Percentiles rank a stretch among this genome's conserved stretches.
phyloP scores from a whole-genome alignment of 371 early-diverging fungal genomes.

The Entomophthora muscae region DNA sequence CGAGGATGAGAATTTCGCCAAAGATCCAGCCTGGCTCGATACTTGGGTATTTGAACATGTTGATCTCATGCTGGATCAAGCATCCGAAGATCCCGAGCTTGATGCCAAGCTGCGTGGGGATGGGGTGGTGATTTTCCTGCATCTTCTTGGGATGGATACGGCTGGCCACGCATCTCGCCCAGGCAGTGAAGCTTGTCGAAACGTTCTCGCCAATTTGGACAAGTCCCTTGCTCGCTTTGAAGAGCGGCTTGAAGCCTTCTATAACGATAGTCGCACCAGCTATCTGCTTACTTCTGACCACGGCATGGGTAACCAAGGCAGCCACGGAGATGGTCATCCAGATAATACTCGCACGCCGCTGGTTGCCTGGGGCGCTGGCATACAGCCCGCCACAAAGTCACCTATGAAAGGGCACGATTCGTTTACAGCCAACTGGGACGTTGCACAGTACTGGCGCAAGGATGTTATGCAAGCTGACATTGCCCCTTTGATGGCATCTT shows the following conservation, averaged over 20 bases:
- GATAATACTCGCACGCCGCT: constrained; percentile 87
- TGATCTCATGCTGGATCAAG: constrained; percentile 27
- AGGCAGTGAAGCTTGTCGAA: constrained; percentile 56
- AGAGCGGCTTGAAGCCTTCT: constrained; percentile 48
- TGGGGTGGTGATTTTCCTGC: constrained; percentile 75
- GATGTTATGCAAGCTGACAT: constrained; percentile 90
- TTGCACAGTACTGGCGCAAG: constrained; percentile 32
- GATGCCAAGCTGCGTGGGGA: constrained; percentile 22
- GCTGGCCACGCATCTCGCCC: constrained; percentile 87
- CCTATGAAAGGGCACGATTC: constrained; percentile 28
- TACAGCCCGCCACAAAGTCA: constrained; percentile 19
- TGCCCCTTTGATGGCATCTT: constrained; percentile 83
- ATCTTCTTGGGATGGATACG: constrained; percentile 84
- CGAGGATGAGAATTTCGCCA: constrained; percentile 77
- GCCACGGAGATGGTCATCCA: constrained; percentile 90
- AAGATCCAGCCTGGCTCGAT: constrained; percentile 71
- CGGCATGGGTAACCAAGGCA: constrained; percentile 85
- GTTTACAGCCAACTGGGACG: constrained; percentile 44
- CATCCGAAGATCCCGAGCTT: constrained; percentile 21
- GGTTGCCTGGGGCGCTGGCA: constrained; percentile 90
- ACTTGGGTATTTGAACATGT: constrained; percentile 72
- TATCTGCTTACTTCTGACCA: constrained; percentile 89
- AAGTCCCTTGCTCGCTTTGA: constrained; percentile 44
- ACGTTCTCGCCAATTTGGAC: constrained; percentile 72
- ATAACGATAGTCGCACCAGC: constrained; percentile 66